These are phyloP conservation scores for Lactarius tabidus DNA, from an alignment of 768 basidiomycete genomes.

Conservation along the genomic window DNA sequence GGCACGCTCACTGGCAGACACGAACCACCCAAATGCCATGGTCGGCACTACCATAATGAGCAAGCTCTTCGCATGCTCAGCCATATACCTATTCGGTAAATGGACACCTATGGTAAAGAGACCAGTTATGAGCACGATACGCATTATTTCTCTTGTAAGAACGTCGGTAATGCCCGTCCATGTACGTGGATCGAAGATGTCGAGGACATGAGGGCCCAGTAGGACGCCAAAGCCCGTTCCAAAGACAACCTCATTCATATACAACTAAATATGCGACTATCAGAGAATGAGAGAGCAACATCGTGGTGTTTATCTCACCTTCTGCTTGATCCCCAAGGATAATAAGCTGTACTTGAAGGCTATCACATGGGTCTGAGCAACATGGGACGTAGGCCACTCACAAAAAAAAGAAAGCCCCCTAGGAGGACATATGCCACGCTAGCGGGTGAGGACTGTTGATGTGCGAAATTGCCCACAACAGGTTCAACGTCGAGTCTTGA, in stretches of 20 bases:
- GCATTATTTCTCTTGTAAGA: conserved; percentile 84
- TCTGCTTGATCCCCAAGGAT: conserved; percentile 82
- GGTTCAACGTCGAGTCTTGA: background rate
- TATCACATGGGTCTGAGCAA: conserved; percentile 1
- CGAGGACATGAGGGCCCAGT: conserved; percentile 69
- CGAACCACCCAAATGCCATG: conserved; percentile 82
- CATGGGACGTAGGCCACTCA: conserved; percentile 27
- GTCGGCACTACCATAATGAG: conserved; percentile 74
- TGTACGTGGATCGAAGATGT: conserved; percentile 69
- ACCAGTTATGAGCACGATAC: conserved; percentile 84
- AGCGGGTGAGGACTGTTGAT: conserved; percentile 46
- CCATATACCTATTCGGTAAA: conserved; percentile 81
- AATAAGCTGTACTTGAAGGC: conserved; percentile 70
- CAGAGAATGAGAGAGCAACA: background rate
- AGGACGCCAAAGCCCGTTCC: conserved; percentile 68
- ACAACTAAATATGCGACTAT: conserved; percentile 48
- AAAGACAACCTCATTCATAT: conserved; percentile 91
- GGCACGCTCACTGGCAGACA: conserved; percentile 53
- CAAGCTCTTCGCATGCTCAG: conserved; percentile 67
- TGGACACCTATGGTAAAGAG: conserved; percentile 96
- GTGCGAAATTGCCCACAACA: conserved; percentile 29
- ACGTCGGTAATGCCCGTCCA: conserved; percentile 56
- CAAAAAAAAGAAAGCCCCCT: conserved; percentile 52
- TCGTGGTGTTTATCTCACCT: conserved; percentile 38
- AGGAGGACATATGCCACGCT: conserved; percentile 61